Evolutionary conservation across 1,139 yeast genomes (phyloP), one percentile per base, ranked within the genome.

Genomic region (Taiozyma sp.): DNA sequence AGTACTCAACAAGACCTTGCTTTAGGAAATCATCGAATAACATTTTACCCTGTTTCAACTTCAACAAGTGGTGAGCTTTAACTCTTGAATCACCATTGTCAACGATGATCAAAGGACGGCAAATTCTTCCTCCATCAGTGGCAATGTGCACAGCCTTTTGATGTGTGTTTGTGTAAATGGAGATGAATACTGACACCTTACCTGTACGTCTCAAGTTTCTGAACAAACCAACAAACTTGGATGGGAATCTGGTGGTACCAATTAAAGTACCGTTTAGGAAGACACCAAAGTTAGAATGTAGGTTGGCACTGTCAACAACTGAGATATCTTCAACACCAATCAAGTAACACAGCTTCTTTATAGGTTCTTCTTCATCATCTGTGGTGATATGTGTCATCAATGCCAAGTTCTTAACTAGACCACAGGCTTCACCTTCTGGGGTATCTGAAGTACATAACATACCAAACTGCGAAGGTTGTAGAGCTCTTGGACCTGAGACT

Each of bases 391-490:
- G 99, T 16, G 99, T 93, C 99, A 93, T 93, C 50, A 93, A 77
- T 2, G 99, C 99, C 68, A 93, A 75, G 65, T 93, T 93, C 69
- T 93, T 93, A 37, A 93, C 99, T 68, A 93, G 79, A 63, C 99
- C 99, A 81, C 99, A 93, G 1, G 99, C 99, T 69, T 95, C 99
- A 76, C 99, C 99, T 79, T 93, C 99, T 3, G 99, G 99, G 0
- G 99, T 93, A 79, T 93, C 99, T 0, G 98, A 88, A 8, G 99
- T 90, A 77, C 99, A 93, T 56, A 93, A 76, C 98, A 93, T 93
- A 65, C 99, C 99, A 68, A 93, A 93, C 70, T 93, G 99, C 2
- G 99, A 95, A 13, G 99, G 99, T 68, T 93, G 99, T 59, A 93
- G 77, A 22, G 99, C 98, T 79, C 99, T 87, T 43, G 99, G 99